Evolutionary conservation across 2,329 filamentous ascomycete species (phyloP).

Genomic region (Calonectria naviculata): DNA sequence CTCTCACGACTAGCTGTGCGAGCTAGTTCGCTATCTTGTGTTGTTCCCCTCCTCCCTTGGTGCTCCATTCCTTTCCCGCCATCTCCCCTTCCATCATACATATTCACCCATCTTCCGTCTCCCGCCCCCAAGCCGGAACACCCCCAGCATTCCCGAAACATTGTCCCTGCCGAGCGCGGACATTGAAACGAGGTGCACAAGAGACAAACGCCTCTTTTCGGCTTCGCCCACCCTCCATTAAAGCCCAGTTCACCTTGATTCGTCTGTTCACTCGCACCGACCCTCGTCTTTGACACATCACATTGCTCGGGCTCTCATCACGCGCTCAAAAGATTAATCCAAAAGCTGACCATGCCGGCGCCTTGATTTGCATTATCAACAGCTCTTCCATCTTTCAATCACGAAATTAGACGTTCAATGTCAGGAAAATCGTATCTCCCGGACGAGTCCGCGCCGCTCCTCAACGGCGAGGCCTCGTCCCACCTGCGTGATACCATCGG

Average conservation of each 20-base stretch:
- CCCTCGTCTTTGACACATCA: constrained; percentile 4
- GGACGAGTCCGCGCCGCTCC: constrained; percentile 56
- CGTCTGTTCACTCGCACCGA: neutral
- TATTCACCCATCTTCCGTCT: neutral
- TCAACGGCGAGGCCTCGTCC: constrained; percentile 49
- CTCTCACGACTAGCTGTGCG: constrained; percentile 4
- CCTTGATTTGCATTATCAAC: constrained; percentile 34
- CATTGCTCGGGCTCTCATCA: neutral
- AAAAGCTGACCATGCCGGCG: constrained; percentile 45
- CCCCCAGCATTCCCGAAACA: constrained; percentile 10
- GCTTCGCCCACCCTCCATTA: neutral
- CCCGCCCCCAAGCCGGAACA: constrained; percentile 2
- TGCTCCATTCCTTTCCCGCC: neutral
- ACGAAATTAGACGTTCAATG: constrained; percentile 46
- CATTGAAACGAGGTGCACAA: neutral
- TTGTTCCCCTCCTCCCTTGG: neutral
- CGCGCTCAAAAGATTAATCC: neutral
- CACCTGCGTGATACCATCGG: constrained; percentile 27
- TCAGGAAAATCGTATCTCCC: constrained; percentile 39
- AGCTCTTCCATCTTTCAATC: constrained; percentile 40
- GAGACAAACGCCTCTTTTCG: neutral
- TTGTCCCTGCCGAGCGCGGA: neutral
- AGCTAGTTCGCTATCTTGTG: neutral
- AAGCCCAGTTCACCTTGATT: neutral
- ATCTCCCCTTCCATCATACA: neutral